Conservation (phyloP, 805 yeast genomes). For the Yarrowia osloensis region DNA sequence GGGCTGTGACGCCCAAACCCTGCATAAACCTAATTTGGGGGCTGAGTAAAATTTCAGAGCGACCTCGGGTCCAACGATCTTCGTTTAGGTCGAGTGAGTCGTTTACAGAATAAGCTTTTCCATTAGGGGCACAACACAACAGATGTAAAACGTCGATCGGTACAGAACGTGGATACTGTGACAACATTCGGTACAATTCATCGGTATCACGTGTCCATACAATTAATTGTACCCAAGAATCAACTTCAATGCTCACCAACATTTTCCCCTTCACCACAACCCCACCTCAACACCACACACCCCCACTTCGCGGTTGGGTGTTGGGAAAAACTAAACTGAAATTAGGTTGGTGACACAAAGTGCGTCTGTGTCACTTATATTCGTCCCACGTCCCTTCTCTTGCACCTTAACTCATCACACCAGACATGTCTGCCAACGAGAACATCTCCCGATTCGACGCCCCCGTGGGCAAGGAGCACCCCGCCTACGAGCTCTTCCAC, state of each 20-base stretch:
- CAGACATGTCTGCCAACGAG: conserved; percentile 36
- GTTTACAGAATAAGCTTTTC: not conserved
- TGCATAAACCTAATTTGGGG: not conserved
- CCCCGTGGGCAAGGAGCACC: conserved; percentile 39
- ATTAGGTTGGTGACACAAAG: conserved; percentile 8
- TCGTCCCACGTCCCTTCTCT: not conserved
- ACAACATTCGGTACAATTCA: not conserved
- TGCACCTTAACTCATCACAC: not conserved
- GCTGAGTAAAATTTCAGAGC: too few relatives aligned
- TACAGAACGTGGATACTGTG: not conserved
- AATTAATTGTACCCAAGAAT: not conserved
- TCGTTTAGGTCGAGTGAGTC: conserved; percentile 27
- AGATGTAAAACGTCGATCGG: not conserved
- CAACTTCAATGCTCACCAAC: not conserved
- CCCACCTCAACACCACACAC: not conserved
- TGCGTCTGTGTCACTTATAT: not conserved
- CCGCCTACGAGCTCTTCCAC: conserved; percentile 47
- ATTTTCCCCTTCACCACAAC: not conserved
- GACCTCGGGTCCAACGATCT: not conserved
- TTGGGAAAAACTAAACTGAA: conserved; percentile 3
- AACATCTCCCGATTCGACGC: conserved; percentile 42
- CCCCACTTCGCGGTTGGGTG: conserved; percentile 22
- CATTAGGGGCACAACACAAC: conserved; percentile 10
- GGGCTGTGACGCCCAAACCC: too few relatives aligned
- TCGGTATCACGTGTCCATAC: not conserved